Percentiles rank a stretch among this genome's conserved stretches.
These are phyloP conservation scores for Musa itinerans DNA, from an alignment of 176 grass and related monocot genomes.

Conservation along the genomic window DNA sequence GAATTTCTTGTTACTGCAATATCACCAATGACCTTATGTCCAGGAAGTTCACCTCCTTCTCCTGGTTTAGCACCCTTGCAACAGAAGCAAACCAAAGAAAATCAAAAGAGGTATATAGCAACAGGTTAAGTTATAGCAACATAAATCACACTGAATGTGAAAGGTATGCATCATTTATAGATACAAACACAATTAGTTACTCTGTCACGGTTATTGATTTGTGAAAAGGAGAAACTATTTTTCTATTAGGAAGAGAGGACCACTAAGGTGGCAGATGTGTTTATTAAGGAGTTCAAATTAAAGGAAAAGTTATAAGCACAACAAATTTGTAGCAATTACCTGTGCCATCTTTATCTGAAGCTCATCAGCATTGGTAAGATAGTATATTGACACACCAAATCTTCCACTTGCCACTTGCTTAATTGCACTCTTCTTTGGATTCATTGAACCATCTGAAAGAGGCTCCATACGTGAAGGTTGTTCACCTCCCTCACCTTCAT, in stretches of 20 bases:
- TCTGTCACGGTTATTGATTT: background rate
- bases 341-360: conserved; percentile 99
- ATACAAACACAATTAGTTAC: background rate
- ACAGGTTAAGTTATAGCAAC: background rate
- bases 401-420: conserved; percentile 98
- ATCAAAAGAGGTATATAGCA: conserved; percentile 3
- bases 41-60: conserved; percentile 98
- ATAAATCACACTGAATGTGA: background rate
- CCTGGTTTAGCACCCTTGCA: conserved; percentile 92
- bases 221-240: background rate
- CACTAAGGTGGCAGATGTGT: background rate
- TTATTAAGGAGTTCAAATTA: conserved; percentile 5
- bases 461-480: conserved; percentile 91
- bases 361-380: conserved; percentile 96
- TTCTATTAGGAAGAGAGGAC: background rate
- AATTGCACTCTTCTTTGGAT: conserved; percentile 93
- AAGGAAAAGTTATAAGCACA: background rate
- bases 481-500: conserved; percentile 89
- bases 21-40: conserved; percentile 97
- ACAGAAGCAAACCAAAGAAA: conserved; percentile 15
- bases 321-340: conserved; percentile 25
- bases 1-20: conserved; percentile 94
- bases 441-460: conserved; percentile 82
- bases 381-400: conserved; percentile 97
- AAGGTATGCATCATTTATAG: background rate